Evolutionary conservation across 2,329 filamentous ascomycete genomes (phyloP).

Genomic region (Fusarium circinatum): DNA sequence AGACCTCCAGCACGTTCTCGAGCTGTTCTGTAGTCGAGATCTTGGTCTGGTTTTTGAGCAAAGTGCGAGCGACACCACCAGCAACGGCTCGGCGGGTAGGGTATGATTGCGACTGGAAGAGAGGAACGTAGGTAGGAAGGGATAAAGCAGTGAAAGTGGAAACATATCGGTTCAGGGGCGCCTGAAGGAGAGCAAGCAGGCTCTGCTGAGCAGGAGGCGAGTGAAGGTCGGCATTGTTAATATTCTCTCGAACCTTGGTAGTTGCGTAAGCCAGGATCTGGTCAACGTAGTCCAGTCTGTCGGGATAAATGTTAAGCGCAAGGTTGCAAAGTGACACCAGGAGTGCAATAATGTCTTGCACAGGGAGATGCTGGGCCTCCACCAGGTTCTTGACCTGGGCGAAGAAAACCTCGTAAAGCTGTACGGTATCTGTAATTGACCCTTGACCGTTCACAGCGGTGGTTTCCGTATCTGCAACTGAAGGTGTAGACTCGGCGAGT

Average conservation of each 20-base stretch:
- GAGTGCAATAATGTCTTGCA: constrained; percentile 93
- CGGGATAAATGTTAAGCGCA: constrained; percentile 94
- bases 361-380: constrained; percentile 87
- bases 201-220: constrained; percentile 88
- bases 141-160: constrained; percentile 97
- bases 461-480: constrained; percentile 58
- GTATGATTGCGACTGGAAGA: constrained; percentile 92
- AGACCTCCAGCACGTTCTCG: constrained; percentile 86
- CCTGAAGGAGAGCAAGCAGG: constrained; percentile 88
- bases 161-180: constrained; percentile 87
- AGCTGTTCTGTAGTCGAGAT: constrained; percentile 83
- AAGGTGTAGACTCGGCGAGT: constrained; percentile 49
- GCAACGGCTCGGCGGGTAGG: constrained; percentile 91
- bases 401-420: constrained; percentile 97
- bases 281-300: constrained; percentile 92
- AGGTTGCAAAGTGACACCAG: constrained; percentile 94
- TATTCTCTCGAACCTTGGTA: constrained; percentile 85
- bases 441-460: constrained; percentile 60
- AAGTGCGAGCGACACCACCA: constrained; percentile 82
- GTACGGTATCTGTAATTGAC: constrained; percentile 71
- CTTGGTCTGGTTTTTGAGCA: constrained; percentile 84
- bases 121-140: constrained; percentile 88
- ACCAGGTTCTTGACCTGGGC: constrained; percentile 94
- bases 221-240: constrained; percentile 95
- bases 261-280: constrained; percentile 91